Evolutionary conservation across 1,284 basidiomycete genomes (phyloP).

Genomic region (Cutaneotrichosporon sp.): DNA sequence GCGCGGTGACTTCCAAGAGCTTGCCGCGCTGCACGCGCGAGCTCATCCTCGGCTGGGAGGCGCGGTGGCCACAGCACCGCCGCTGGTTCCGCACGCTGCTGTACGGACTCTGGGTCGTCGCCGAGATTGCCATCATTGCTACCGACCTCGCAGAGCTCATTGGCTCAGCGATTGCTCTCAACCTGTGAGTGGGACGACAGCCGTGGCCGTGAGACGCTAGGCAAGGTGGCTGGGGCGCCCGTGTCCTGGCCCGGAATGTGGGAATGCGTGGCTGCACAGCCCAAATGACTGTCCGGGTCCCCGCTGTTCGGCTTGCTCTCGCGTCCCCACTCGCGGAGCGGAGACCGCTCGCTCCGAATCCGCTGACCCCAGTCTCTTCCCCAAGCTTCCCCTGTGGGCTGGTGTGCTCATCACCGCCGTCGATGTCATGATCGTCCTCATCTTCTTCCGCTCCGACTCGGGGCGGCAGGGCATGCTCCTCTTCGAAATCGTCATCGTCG

Average conservation of each 20-base stretch:
- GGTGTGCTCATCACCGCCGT: constrained; percentile 79
- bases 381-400: constrained; percentile 72
- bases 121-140: constrained; percentile 81
- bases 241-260: too few species aligned
- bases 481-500: constrained; percentile 74
- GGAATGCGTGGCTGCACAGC: background rate
- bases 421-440: constrained; percentile 70
- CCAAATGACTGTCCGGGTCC: background rate
- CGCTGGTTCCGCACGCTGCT: constrained; percentile 46
- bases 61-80: constrained; percentile 67
- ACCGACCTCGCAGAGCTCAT: constrained; percentile 66
- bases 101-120: constrained; percentile 57
- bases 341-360: too few species aligned
- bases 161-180: constrained; percentile 75
- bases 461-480: constrained; percentile 56
- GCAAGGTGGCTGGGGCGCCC: too few species aligned
- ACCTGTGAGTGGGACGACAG: constrained; percentile 59
- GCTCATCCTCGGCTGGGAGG: constrained; percentile 65
- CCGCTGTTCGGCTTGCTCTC: background rate
- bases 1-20: constrained; percentile 54
- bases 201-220: too few species aligned
- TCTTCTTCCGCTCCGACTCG: constrained; percentile 47
- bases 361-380: constrained; percentile 62
- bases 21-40: constrained; percentile 63
- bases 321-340: background rate